Evolutionary conservation across 2,329 filamentous ascomycete genomes (phyloP).

Genomic region (Colletotrichum ledebouriae): DNA sequence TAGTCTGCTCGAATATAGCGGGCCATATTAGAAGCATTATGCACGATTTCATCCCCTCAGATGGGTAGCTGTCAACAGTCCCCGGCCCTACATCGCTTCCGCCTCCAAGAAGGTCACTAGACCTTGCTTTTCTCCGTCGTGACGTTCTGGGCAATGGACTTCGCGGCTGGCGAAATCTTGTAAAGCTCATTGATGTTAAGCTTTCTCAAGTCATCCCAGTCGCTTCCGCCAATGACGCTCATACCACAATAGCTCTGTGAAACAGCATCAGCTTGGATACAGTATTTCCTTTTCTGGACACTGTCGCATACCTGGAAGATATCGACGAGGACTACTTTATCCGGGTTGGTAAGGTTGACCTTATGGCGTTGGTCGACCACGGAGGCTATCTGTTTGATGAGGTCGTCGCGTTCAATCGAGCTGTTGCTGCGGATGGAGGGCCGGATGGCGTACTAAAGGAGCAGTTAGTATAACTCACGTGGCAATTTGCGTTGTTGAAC

Average conservation of each 20-base stretch:
- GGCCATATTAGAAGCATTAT: neutral
- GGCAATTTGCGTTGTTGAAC: constrained; percentile 44
- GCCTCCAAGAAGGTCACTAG: neutral
- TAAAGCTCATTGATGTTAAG: constrained; percentile 85
- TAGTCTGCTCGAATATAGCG: neutral
- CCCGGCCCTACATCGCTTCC: neutral
- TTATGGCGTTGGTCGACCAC: constrained; percentile 77
- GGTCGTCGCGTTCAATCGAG: constrained; percentile 73
- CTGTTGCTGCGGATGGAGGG: constrained; percentile 82
- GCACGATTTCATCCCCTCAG: neutral
- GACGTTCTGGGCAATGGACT: neutral
- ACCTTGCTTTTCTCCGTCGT: neutral
- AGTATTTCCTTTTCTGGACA: neutral
- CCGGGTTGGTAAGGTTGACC: constrained; percentile 82
- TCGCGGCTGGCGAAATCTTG: constrained; percentile 47
- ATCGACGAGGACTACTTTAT: constrained; percentile 84
- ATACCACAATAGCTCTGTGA: constrained; percentile 81
- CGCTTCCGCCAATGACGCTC: constrained; percentile 77
- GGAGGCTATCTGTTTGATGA: constrained; percentile 79
- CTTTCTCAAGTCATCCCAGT: constrained; percentile 81
- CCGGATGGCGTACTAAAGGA: constrained; percentile 81
- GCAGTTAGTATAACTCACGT: neutral
- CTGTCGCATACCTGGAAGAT: constrained; percentile 76
- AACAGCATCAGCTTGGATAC: constrained; percentile 19
- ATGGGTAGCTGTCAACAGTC: neutral